Percentiles rank a stretch among this genome's conserved stretches.
Evolutionary conservation across 352 stramenopile species (phyloP).

Genomic region (Elongisporangium undulatum): DNA sequence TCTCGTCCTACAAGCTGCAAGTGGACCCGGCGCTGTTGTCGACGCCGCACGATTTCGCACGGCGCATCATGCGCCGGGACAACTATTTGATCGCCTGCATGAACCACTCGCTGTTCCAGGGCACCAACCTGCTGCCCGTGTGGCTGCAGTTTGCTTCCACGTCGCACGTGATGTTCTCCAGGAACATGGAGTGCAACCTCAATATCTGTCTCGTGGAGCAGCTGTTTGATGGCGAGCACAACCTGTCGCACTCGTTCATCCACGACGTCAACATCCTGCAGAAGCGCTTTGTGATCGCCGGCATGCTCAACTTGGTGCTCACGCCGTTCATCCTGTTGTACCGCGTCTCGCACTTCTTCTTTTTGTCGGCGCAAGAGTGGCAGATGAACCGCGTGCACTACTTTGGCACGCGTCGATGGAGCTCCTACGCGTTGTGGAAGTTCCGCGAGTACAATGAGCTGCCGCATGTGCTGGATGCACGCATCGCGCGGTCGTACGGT

Average conservation of each 20-base stretch:
- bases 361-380: slow-evolving; percentile 96
- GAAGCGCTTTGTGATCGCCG: slow-evolving; percentile 92
- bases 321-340: slow-evolving; percentile 98
- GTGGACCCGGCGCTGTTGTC: slow-evolving; percentile 71
- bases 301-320: slow-evolving; percentile 93
- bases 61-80: slow-evolving; percentile 97
- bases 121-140: slow-evolving; percentile 67
- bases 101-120: slow-evolving; percentile 93
- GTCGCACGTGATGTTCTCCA: slow-evolving; percentile 80
- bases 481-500: slow-evolving; percentile 90
- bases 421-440: slow-evolving; percentile 81
- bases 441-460: slow-evolving; percentile 99
- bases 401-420: slow-evolving; percentile 95
- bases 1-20: slow-evolving; percentile 76
- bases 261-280: slow-evolving; percentile 90
- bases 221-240: slow-evolving; percentile 90
- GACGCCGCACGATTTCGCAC: slow-evolving; percentile 88
- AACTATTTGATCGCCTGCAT: slow-evolving; percentile 99
- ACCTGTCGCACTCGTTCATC: slow-evolving; percentile 86
- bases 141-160: slow-evolving; percentile 68
- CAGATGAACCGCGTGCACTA: slow-evolving; percentile 89
- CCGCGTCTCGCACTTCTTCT: slow-evolving; percentile 95
- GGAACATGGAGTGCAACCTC: slow-evolving; percentile 93
- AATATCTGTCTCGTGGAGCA: slow-evolving; percentile 96
- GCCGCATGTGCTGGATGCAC: slow-evolving; percentile 93